phyloP scores from a whole-genome alignment of 495 filamentous ascomycete species.

The Hypoxylon rickii region DNA sequence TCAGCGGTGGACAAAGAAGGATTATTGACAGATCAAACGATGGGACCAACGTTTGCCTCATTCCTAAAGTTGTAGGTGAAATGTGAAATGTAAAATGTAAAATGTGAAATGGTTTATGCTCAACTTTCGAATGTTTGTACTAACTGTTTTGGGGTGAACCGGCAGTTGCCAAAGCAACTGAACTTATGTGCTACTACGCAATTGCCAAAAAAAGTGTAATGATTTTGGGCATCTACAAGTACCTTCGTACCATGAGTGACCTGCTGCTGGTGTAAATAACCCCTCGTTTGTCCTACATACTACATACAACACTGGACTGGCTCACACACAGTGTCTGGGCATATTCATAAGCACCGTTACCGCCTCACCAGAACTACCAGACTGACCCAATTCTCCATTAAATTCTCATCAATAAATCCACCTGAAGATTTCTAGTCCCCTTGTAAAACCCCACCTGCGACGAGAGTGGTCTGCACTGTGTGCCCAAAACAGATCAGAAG shows the following conservation, averaged over 20 bases:
- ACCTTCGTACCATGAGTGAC: too few relatives aligned
- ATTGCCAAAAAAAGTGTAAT: too few relatives aligned
- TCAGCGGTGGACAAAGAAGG: background rate
- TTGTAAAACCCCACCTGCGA: constrained; percentile 6
- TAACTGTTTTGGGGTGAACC: constrained; percentile 20
- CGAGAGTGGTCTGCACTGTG: constrained; percentile 20
- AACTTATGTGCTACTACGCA: too few relatives aligned
- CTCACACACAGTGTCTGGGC: background rate
- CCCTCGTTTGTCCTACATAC: constrained; percentile 4
- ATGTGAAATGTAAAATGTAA: too few relatives aligned
- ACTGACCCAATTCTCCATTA: background rate
- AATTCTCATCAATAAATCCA: too few relatives aligned
- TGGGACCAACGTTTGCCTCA: constrained; percentile 9
- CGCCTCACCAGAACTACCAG: background rate
- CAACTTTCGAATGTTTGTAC: constrained; percentile 25
- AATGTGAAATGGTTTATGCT: constrained; percentile 6
- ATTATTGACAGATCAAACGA: constrained; percentile 8
- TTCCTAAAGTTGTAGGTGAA: constrained; percentile 2
- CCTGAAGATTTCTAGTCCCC: too few relatives aligned
- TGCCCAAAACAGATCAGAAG: constrained; percentile 34
- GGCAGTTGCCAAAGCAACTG: constrained; percentile 31
- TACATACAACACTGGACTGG: too few relatives aligned
- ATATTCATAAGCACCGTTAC: background rate
- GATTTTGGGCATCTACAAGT: too few relatives aligned
- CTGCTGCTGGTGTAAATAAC: background rate